These are phyloP conservation scores for Saturnispora halmiae DNA, from an alignment of 805 yeast species.

Conservation along the genomic window DNA sequence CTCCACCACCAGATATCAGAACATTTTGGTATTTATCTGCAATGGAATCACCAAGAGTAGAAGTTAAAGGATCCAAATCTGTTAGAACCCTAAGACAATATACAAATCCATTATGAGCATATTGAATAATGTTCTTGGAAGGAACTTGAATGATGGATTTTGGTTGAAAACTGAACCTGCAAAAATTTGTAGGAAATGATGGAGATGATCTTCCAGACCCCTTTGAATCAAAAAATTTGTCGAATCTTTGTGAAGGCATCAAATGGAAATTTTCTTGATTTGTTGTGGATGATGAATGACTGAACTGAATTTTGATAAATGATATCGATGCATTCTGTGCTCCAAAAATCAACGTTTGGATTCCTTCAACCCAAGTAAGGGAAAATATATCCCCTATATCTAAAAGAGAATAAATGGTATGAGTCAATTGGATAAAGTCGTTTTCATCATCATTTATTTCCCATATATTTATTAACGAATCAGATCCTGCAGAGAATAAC, in stretches of 20 bases:
- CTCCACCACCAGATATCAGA: constrained; percentile 78
- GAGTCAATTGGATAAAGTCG: constrained; percentile 29
- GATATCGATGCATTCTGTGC: constrained; percentile 86
- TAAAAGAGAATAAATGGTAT: constrained; percentile 70
- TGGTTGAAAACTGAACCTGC: constrained; percentile 21
- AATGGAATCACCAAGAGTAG: constrained; percentile 19
- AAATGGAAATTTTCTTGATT: constrained; percentile 26
- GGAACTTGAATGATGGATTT: constrained; percentile 58
- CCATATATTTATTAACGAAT: constrained; percentile 85
- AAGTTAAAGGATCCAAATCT: constrained; percentile 16
- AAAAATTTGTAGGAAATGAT: constrained; percentile 1
- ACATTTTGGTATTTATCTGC: constrained; percentile 28
- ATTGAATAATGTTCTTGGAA: constrained; percentile 52
- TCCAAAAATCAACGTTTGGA: constrained; percentile 67
- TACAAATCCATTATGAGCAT: constrained; percentile 89
- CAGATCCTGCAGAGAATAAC: constrained; percentile 82
- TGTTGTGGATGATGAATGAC: constrained; percentile 13
- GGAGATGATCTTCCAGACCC: constrained; percentile 32
- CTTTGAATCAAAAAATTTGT: constrained; percentile 79
- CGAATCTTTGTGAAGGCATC: constrained; percentile 60
- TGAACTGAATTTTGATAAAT: constrained; percentile 45
- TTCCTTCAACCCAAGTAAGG: constrained; percentile 53
- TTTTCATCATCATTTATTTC: constrained; percentile 33
- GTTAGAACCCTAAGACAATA: constrained; percentile 48
- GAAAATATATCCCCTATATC: constrained; percentile 95